Base-by-base conservation (phyloP, 306 rosid genomes). In the Cicer pinnatifidum region DNA sequence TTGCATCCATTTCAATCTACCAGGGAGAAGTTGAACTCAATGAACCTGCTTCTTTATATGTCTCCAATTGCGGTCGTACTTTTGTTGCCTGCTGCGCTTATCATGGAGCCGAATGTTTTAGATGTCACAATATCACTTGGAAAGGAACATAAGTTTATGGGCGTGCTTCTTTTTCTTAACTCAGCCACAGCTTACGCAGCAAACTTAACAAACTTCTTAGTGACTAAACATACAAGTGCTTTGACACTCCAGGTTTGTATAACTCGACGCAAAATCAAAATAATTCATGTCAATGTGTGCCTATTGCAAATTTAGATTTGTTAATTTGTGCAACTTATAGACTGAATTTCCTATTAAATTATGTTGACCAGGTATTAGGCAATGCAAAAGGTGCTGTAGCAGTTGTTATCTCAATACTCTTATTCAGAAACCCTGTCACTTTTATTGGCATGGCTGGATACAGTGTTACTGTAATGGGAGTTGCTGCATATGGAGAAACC, bases 311-410 rank as follows among this genome's bases (percentile, higher is more conserved):
- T 50, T 45, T 64, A 28, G 80, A 33, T 41, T 63, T 57, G 50
- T 50, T 73, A 54, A 35, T 23, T 28, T 10, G 17, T 60, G 40
- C 35, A 64, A 43, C 40, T 57, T 45, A 71, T 39, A 37, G 12
- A 23, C 51, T 43, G 15, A 51, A 41, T 45, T 68, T 9, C 11
- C 19, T 50, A 44, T 39, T 15, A 75, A 71, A 28, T 65, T 13
- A 11, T 76, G 76, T 60, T 68, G 65, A 79, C 13, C 87, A 94
- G 99, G 96, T 94, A 3, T 80, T 94, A 75, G 99, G 99, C 72
- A 94, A 94, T 81, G 99, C 99, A 2, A 94, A 94, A 80, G 99
- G 99, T 35, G 97, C 99, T 3, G 96, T 91, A 39, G 97, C 99
- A 12, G 99, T 94, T 50, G 99, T 89, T 33, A 89, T 94, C 85